Evolutionary conservation across 345 rosid species (phyloP).

Genomic region (Salix viminalis): DNA sequence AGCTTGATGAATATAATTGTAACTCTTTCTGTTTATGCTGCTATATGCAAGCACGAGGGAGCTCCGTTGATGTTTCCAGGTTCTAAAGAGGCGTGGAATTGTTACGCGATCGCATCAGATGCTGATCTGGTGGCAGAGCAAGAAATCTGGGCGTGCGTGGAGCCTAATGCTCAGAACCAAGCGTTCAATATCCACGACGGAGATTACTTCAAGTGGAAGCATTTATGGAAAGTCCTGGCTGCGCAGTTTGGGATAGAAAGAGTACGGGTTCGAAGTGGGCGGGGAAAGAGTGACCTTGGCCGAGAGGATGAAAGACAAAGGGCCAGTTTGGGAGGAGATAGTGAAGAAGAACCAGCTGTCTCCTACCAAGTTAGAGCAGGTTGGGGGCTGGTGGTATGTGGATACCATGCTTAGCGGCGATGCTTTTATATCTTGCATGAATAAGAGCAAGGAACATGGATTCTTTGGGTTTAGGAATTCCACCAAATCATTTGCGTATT

Average conservation of each 20-base stretch:
- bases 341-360: constrained; percentile 57
- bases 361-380: constrained; percentile 47
- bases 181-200: constrained; percentile 74
- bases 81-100: constrained; percentile 55
- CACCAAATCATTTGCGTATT: not conserved
- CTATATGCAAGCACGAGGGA: constrained; percentile 67
- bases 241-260: constrained; percentile 74
- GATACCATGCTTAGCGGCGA: constrained; percentile 30
- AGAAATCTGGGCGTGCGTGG: constrained; percentile 79
- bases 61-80: constrained; percentile 55
- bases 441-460: constrained; percentile 78
- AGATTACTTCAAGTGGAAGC: constrained; percentile 78
- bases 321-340: constrained; percentile 66
- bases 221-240: constrained; percentile 66
- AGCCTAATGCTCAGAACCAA: constrained; percentile 50
- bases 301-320: constrained; percentile 65
- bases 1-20: constrained; percentile 60
- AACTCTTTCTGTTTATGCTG: constrained; percentile 58
- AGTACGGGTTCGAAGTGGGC: constrained; percentile 54
- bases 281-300: constrained; percentile 35
- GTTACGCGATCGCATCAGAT: constrained; percentile 43
- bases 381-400: constrained; percentile 57
- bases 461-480: constrained; percentile 73
- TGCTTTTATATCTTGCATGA: constrained; percentile 42
- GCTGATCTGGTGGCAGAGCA: constrained; percentile 76